These are phyloP conservation scores for Cryomyces minteri DNA, from an alignment of 495 filamentous ascomycete species.

Conservation along the genomic window DNA sequence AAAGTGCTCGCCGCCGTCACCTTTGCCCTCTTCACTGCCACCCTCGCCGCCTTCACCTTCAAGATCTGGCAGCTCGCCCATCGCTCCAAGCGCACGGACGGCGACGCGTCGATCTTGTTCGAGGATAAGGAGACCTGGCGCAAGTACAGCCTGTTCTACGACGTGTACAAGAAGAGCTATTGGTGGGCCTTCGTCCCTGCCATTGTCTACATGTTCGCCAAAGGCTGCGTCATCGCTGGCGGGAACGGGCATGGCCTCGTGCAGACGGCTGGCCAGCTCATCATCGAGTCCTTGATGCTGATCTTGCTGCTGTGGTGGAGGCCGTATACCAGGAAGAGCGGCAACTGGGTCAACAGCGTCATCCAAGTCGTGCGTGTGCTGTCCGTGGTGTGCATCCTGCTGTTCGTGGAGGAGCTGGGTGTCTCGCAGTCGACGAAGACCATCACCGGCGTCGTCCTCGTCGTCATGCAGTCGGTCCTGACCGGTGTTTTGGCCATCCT, in stretches of 20 bases:
- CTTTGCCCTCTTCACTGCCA: constrained; percentile 55
- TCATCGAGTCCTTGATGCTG: constrained; percentile 57
- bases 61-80: constrained; percentile 66
- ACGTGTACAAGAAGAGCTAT: constrained; percentile 77
- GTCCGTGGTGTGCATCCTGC: constrained; percentile 72
- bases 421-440: constrained; percentile 92
- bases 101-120: constrained; percentile 55
- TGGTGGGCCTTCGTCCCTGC: constrained; percentile 94
- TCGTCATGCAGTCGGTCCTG: constrained; percentile 71
- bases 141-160: constrained; percentile 95
- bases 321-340: constrained; percentile 68
- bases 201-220: constrained; percentile 86
- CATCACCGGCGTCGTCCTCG: constrained; percentile 72
- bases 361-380: constrained; percentile 87
- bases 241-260: constrained; percentile 71
- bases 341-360: constrained; percentile 83
- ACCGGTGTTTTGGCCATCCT: constrained; percentile 75
- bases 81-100: constrained; percentile 52
- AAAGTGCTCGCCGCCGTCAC: constrained; percentile 73
- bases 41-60: constrained; percentile 62
- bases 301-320: constrained; percentile 63
- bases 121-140: constrained; percentile 84
- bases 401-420: constrained; percentile 88
- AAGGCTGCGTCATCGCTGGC: constrained; percentile 72
- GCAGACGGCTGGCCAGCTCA: constrained; percentile 61